Conservation (phyloP, 257 asterid species). For the Capsicum baccatum region DNA sequence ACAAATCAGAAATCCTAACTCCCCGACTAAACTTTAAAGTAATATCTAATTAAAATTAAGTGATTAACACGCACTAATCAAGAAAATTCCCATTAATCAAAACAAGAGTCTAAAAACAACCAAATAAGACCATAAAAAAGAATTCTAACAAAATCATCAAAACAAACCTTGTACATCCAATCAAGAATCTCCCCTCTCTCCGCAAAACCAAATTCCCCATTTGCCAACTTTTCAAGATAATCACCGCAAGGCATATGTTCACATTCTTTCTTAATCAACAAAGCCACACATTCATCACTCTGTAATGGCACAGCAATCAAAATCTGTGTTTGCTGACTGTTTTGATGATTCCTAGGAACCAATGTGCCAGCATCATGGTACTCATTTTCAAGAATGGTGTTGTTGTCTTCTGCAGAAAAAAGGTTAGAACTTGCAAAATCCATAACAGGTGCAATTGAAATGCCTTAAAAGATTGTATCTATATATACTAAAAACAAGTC, state of each 20-base stretch:
- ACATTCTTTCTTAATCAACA: slow-evolving; percentile 30
- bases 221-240: slow-evolving; percentile 30
- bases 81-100: not conserved
- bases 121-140: not conserved
- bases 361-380: not conserved
- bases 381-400: slow-evolving; percentile 21
- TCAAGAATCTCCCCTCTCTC: slow-evolving; percentile 32
- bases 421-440: slow-evolving; percentile 20
- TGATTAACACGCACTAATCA: not conserved
- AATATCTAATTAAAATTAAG: not conserved
- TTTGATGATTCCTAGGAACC: slow-evolving; percentile 23
- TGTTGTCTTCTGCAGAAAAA: slow-evolving; percentile 29
- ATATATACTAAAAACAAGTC: not conserved
- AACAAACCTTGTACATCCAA: slow-evolving; percentile 35
- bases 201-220: slow-evolving; percentile 30
- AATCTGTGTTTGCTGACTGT: not conserved
- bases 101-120: not conserved
- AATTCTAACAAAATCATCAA: not conserved
- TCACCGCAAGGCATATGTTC: slow-evolving; percentile 30
- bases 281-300: slow-evolving; percentile 31
- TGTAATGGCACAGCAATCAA: slow-evolving; percentile 13
- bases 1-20: not conserved
- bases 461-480: not conserved
- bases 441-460: slow-evolving; percentile 21
- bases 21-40: not conserved